Evolutionary conservation across 768 basidiomycete genomes (phyloP), one percentile per base, ranked within the genome.

Genomic region (Leccinum olivaceopallidum): DNA sequence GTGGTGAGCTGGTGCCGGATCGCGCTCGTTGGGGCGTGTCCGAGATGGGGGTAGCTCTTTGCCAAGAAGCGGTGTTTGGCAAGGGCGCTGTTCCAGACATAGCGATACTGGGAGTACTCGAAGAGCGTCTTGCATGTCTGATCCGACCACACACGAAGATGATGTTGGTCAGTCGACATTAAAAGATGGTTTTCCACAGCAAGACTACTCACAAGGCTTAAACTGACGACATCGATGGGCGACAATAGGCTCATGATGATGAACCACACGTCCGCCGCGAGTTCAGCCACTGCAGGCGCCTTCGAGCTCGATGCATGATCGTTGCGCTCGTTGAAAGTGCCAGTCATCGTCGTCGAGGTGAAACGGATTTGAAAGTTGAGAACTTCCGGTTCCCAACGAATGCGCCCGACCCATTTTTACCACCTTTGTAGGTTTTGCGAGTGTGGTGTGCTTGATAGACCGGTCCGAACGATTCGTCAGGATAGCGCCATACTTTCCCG

Each of bases 211-310:
- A 74, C 71, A 20, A 57, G 67, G 51, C 71, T 64, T 57, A 74
- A 56, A 26, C 54, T 62, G 24, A 69, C 56, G 44, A 73, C 34
- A 32, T 73, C 73, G 4, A 63, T 54, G 0, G 73, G 65, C 22
- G 73, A 67, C 30, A 74, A 48, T 10, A 71, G 57, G 53, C 61
- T 26, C 71, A 74, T 74, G 52, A 73, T 65, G 42, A 71, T 61
- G 39, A 73, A 61, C 71, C 71, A 73, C 49, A 73, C 32, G 30
- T 73, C 71, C 14, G 67, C 69, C 30, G 63, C 63, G 50, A 74
- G 71, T 22, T 60, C 50, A 3, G 32, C 10, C 18, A 34, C 2
- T 5, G 22, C 18, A 39, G 16, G 39, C 3, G 39, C 39, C 39
- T 39, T 39, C 39, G 39, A 39, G 39, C 39, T 18, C 8, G 39